Evolutionary conservation across 768 basidiomycete genomes (phyloP).

Genomic region (Neoboletus magnificus): DNA sequence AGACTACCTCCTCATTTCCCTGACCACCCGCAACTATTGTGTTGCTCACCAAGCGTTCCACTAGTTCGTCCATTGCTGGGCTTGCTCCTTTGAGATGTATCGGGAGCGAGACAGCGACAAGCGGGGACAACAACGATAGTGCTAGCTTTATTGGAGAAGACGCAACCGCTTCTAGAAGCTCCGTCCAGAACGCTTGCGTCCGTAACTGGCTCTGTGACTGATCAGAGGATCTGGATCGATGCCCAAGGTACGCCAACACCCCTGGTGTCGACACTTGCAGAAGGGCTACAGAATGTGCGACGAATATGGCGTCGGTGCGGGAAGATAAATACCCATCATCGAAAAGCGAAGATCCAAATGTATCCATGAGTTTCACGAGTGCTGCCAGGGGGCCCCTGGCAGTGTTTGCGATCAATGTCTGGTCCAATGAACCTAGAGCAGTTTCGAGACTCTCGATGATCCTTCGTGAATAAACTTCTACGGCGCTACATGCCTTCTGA

Average conservation of each 20-base stretch:
- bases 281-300: conserved; percentile 37
- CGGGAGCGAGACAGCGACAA: conserved; percentile 39
- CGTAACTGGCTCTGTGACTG: conserved; percentile 4
- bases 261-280: conserved; percentile 41
- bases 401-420: neutral
- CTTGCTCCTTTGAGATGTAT: conserved; percentile 42
- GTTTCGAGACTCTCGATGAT: conserved; percentile 28
- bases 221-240: conserved; percentile 14
- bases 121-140: conserved; percentile 43
- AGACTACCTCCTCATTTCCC: neutral
- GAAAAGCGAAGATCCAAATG: conserved; percentile 53
- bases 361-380: conserved; percentile 43
- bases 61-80: conserved; percentile 44
- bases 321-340: conserved; percentile 38
- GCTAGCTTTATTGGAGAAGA: conserved; percentile 25
- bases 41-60: conserved; percentile 23
- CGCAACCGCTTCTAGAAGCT: conserved; percentile 43
- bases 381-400: conserved; percentile 24
- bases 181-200: conserved; percentile 21
- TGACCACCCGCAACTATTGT: neutral
- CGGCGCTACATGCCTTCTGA: conserved; percentile 7
- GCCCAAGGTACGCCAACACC: conserved; percentile 50
- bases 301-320: conserved; percentile 44
- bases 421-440: conserved; percentile 5
- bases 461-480: conserved; percentile 15